Conservation (phyloP, 2,329 filamentous ascomycete species). For the Pseudogymnoascus sp. region DNA sequence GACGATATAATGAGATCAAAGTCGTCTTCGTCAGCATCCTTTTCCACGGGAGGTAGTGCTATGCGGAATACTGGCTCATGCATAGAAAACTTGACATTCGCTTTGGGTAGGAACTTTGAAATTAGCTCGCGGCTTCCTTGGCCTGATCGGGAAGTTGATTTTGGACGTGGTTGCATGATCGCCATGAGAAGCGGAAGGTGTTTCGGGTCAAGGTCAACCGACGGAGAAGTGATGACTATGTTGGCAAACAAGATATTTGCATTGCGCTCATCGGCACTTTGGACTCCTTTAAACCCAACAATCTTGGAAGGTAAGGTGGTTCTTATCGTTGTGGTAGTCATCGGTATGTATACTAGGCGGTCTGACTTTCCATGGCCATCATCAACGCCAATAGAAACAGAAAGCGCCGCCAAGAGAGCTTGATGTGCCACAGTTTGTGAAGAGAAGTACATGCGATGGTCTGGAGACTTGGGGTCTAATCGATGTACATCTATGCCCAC, state of each 20-base stretch:
- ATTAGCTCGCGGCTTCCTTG: constrained; percentile 61
- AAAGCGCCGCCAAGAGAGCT: constrained; percentile 83
- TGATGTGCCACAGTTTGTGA: constrained; percentile 90
- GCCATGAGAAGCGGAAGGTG: constrained; percentile 82
- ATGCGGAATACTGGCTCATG: constrained; percentile 94
- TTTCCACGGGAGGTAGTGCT: constrained; percentile 71
- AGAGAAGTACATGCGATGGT: constrained; percentile 97
- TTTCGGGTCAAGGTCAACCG: constrained; percentile 84
- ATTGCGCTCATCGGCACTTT: constrained; percentile 75
- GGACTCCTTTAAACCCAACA: constrained; percentile 68
- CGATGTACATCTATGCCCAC: constrained; percentile 88
- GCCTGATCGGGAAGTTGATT: constrained; percentile 37
- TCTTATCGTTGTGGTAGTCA: constrained; percentile 92
- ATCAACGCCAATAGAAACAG: constrained; percentile 84
- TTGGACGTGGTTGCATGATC: constrained; percentile 56
- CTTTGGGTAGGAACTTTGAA: constrained; percentile 86
- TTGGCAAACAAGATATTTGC: constrained; percentile 96
- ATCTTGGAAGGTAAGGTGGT: constrained; percentile 94
- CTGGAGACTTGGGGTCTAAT: constrained; percentile 84
- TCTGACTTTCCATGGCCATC: constrained; percentile 83
- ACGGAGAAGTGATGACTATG: constrained; percentile 91
- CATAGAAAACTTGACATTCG: constrained; percentile 90
- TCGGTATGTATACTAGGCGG: constrained; percentile 85
- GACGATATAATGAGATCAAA: constrained; percentile 94
- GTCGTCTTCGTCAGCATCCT: constrained; percentile 62